Evolutionary conservation across 1,284 basidiomycete genomes (phyloP).

Genomic region (Pterulicium gracile): DNA sequence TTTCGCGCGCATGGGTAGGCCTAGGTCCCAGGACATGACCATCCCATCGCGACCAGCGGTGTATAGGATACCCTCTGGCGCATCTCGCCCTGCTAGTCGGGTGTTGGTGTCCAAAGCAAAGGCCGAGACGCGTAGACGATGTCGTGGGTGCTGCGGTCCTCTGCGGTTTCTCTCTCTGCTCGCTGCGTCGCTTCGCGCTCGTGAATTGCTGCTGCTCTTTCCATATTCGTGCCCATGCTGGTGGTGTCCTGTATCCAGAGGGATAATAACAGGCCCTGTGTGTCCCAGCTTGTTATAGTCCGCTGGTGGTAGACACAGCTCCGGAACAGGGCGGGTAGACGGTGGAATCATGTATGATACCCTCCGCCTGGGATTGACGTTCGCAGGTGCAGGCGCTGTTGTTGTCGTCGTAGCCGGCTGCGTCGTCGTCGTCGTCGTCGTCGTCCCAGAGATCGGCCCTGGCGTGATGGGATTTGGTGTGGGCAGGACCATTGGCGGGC

Average conservation of each 20-base stretch:
- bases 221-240: constrained; percentile 12
- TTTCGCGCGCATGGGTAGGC: constrained; percentile 46
- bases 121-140: constrained; percentile 80
- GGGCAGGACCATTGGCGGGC: too few species aligned
- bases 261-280: constrained; percentile 55
- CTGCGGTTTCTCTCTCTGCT: constrained; percentile 12
- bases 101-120: constrained; percentile 84
- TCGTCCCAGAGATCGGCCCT: constrained; percentile 12
- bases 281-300: constrained; percentile 50
- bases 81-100: constrained; percentile 42
- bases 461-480: constrained; percentile 8
- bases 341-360: constrained; percentile 84
- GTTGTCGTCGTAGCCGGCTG: too few species aligned
- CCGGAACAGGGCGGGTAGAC: constrained; percentile 50
- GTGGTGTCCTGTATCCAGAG: constrained; percentile 14
- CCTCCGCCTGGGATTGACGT: too few species aligned
- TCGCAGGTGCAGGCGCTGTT: too few species aligned
- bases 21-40: constrained; percentile 86
- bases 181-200: not conserved
- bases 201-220: not conserved
- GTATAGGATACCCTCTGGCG: constrained; percentile 88
- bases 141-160: constrained; percentile 49
- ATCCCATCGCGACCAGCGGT: constrained; percentile 90
- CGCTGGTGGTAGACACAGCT: constrained; percentile 62
- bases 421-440: constrained; percentile 25